Conservation (phyloP, 225 moss, liverwort and hornwort species). For the Ulota crispa region DNA sequence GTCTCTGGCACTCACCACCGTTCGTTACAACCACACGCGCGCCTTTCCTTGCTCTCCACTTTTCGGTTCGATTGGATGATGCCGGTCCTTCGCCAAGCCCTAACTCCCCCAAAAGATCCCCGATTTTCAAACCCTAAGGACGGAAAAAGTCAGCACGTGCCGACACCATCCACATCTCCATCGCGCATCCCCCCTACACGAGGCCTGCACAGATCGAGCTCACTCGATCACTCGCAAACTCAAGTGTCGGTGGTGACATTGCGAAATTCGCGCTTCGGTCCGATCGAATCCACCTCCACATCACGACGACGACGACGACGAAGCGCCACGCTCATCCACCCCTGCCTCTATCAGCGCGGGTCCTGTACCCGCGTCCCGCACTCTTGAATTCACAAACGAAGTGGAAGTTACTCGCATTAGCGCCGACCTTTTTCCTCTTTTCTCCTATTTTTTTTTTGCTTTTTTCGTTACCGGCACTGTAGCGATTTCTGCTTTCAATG, state of each 20-base stretch:
- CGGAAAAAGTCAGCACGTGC: slow-evolving; percentile 21
- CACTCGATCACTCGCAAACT: not conserved
- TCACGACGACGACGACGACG: not conserved
- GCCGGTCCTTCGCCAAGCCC: slow-evolving; percentile 24
- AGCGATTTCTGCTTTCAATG: not conserved
- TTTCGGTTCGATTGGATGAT: slow-evolving; percentile 46
- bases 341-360: not conserved
- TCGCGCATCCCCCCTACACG: not conserved
- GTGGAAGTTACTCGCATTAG: not conserved
- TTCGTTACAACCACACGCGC: slow-evolving; percentile 10
- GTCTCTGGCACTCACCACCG: slow-evolving; percentile 33
- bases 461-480: not conserved
- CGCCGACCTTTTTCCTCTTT: not conserved
- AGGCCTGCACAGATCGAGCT: not conserved
- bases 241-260: not conserved
- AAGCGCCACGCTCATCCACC: not conserved
- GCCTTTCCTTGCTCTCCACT: slow-evolving; percentile 10
- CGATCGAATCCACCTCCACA: not conserved
- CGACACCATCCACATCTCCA: slow-evolving; percentile 15
- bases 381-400: not conserved
- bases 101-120: slow-evolving; percentile 23
- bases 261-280: not conserved
- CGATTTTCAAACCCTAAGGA: slow-evolving; percentile 12
- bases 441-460: no score
- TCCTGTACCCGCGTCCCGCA: slow-evolving; percentile 3